Percentiles rank a stretch among this genome's conserved stretches.
Evolutionary conservation across 176 grass and related monocot species (phyloP).

Genomic region (barley (Hordeum vulgare)): MorexV3_pseudomolecules_assembly NC_058523.1:429069675-429070174

Average conservation of each 20-base stretch:
- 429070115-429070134: conserved; percentile 42
- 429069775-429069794: background rate
- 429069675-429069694: conserved; percentile 65
- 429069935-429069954: background rate
- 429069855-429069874: background rate
- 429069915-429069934: conserved; percentile 8
- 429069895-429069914: background rate
- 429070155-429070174: conserved; percentile 63
- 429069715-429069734: conserved; percentile 68
- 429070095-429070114: conserved; percentile 62
- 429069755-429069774: conserved; percentile 37
- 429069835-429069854: conserved; percentile 10
- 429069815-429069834: conserved; percentile 9
- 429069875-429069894: background rate
- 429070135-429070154: conserved; percentile 52
- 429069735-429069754: conserved; percentile 64
- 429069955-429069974: background rate
- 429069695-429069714: conserved; percentile 62
- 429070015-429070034: background rate
- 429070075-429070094: conserved; percentile 62
- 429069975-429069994: too few species aligned
- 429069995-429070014: too few species aligned
- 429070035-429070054: conserved; percentile 6
- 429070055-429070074: conserved; percentile 76
- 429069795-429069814: background rate